Conservation (phyloP, 2,329 filamentous ascomycete genomes). For the Cercospora canescens region DNA sequence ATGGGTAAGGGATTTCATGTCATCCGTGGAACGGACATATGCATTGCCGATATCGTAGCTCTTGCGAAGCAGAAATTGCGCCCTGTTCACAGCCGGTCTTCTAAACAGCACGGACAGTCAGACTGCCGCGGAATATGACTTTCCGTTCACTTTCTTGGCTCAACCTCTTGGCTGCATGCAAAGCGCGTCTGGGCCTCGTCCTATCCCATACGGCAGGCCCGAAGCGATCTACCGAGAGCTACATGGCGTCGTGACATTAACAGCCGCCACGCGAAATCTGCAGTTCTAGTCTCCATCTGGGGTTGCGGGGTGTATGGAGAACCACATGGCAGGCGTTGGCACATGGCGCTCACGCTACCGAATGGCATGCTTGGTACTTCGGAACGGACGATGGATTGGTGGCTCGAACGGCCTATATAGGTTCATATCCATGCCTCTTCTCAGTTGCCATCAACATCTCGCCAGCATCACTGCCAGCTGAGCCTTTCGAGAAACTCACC, state of each 20-base stretch:
- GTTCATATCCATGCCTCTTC: background rate
- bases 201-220: background rate
- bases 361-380: background rate
- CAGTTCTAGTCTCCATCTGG: background rate
- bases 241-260: background rate
- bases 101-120: background rate
- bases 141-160: background rate
- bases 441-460: background rate
- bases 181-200: background rate
- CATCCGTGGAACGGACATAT: background rate
- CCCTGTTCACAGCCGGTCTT: background rate
- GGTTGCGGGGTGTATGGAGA: slow-evolving; percentile 5
- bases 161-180: background rate
- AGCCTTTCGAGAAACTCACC: background rate
- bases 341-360: background rate
- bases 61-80: background rate
- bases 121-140: background rate
- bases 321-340: background rate
- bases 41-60: background rate
- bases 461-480: background rate
- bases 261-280: background rate
- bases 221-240: background rate
- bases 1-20: background rate
- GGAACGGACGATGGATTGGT: background rate
- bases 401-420: background rate